Evolutionary conservation across 176 grass and related monocot species (phyloP), one percentile per base, ranked within the genome.

Genomic region (Melocanna baccifera): DNA sequence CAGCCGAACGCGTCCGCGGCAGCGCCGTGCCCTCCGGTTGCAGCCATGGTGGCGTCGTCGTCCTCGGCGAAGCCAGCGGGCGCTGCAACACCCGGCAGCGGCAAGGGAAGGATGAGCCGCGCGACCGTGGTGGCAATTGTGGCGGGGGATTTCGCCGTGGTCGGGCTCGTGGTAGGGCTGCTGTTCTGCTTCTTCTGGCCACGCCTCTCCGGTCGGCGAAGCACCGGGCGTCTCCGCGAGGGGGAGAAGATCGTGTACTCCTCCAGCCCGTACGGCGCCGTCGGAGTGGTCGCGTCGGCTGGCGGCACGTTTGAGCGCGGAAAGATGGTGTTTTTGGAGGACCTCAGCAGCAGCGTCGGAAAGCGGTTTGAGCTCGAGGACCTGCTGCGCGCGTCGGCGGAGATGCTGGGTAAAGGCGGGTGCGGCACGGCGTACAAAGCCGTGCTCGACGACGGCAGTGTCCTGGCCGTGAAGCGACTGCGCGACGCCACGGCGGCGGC

Each of bases 221-320:
- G 45, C 42, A 77, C 73, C 19, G 62, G 91, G 53, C 89, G 91
- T 2, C 80, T 94, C 69, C 93, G 68, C 30, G 91, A 94, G 74
- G 97, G 97, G 51, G 97, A 99, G 86, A 99, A 99, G 81, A 99
- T 99, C 56, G 97, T 99, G 4, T 99, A 94, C 91, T 99, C 96
- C 14, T 94, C 96, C 0, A 99, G 97, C 81, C 97, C 97, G 1
- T 99, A 96, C 52, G 91, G 93, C 62, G 80, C 76, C 3, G 69
- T 81, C 0, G 89, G 89, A 0, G 86, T 87, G 0, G 92, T 85
- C 15, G 50, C 73, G 1, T 81, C 87, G 18, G 63, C 78, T 0
- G 78, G 79, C 0, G 82, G 78, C 9, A 66, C 84, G 45, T 96
- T 89, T 71, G 91, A 99, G 84, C 91, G 90, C 2, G 97, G 97